Evolutionary conservation across 345 rosid genomes (phyloP).

Genomic region (Eucalyptus erythrocorys): DNA sequence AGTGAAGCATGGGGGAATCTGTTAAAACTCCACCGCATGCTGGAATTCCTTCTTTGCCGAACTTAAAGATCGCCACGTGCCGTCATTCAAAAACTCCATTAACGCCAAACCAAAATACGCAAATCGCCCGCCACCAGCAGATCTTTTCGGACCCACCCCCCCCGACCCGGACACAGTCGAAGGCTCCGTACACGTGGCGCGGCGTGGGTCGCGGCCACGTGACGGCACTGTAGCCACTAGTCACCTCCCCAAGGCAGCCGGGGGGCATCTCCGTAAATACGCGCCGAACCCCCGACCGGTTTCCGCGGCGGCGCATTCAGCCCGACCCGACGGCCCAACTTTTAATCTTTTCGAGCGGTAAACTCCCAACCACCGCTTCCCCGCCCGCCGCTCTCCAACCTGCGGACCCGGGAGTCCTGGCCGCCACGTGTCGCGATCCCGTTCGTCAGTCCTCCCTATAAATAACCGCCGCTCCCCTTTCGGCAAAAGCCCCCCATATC

Average conservation of each 20-base stretch:
- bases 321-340: too few relatives aligned
- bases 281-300: neutral
- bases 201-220: neutral
- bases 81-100: neutral
- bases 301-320: neutral
- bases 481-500: neutral
- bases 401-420: neutral
- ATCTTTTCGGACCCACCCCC: neutral
- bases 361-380: neutral
- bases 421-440: neutral
- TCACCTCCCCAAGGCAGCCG: neutral
- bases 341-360: neutral
- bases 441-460: constrained; percentile 22
- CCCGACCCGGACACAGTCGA: neutral
- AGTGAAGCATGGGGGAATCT: neutral
- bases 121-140: neutral
- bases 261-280: neutral
- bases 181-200: neutral
- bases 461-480: constrained; percentile 1
- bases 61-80: neutral
- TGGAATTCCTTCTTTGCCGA: neutral
- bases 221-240: neutral
- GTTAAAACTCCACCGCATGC: neutral
- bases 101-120: neutral
- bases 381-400: neutral